Evolutionary conservation across 176 grass and related monocot genomes (phyloP), one percentile per base, ranked within the genome.

Genomic region (Zizania latifolia): DNA sequence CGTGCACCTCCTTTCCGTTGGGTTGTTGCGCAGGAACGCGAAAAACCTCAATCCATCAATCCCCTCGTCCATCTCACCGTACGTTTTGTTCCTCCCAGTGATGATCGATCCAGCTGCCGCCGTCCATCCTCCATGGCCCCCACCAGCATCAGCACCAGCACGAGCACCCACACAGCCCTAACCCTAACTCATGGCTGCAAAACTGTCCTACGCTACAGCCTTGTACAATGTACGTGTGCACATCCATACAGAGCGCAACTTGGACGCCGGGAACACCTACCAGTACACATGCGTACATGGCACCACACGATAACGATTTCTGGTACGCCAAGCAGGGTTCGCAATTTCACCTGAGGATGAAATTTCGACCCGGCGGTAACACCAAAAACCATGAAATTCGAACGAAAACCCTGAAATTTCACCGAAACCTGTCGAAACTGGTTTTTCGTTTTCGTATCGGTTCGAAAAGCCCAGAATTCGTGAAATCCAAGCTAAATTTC

Each of bases 241-340:
- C 63, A 71, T 70, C 77, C 77, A 33, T 28, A 8, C 35, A 33
- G 2, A n/a, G 37, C 29, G 40, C 83, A 81, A 70, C 13, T 75
- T 68, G 45, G 8, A 34, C 48, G 23, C 7, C 30, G 22, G 1
- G 12, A 67, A 62, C n/a, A n/a, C n/a, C n/a, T n/a, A n/a, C 22
- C 56, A 78, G 50, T 14, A 40, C 71, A 44, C 44, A 24, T 37
- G 70, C 50, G 56, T 39, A 33, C 48, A 67, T 15, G 84, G n/a
- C n/a, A 53, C n/a, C 48, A 53, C 71, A 19, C 11, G 78, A 71
- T 58, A 86, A 77, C 65, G 65, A 86, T 65, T 71, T 86, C 16
- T 22, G 55, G 30, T 45, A 67, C 19, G 62, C 10, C 61, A 33
- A 43, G 0, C n/a, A n/a, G n/a, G n/a, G n/a, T n/a, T n/a, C n/a